Percentiles rank a stretch among this genome's conserved stretches.
These are phyloP conservation scores for Claviceps fusiformis DNA, from an alignment of 2,329 filamentous ascomycete species.

Conservation along the genomic window DNA sequence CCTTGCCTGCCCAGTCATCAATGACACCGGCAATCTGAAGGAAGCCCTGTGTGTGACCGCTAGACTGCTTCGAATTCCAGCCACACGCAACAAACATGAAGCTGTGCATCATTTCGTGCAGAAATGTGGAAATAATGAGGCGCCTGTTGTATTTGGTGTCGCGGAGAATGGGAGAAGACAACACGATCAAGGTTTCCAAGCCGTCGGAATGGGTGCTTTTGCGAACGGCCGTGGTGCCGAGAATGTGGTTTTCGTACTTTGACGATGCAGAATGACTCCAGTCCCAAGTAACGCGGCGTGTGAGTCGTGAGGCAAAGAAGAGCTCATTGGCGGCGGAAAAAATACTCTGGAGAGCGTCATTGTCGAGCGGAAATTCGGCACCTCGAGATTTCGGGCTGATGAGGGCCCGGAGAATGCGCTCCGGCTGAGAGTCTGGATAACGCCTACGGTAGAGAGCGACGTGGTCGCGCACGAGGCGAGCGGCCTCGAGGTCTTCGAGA, in stretches of 20 bases:
- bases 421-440: conserved; percentile 36
- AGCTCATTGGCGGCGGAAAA: conserved; percentile 48
- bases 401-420: conserved; percentile 43
- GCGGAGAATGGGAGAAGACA: conserved; percentile 45
- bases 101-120: conserved; percentile 55
- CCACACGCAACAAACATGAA: conserved; percentile 52
- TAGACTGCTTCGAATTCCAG: conserved; percentile 38
- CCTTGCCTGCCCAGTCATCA: conserved; percentile 45
- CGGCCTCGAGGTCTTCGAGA: conserved; percentile 29
- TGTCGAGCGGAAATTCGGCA: conserved; percentile 39
- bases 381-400: conserved; percentile 35
- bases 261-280: conserved; percentile 40
- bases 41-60: conserved; percentile 49
- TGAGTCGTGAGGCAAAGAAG: conserved; percentile 45
- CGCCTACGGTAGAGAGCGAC: conserved; percentile 30
- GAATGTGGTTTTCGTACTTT: conserved; percentile 40
- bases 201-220: conserved; percentile 30
- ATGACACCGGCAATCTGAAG: conserved; percentile 44
- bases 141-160: conserved; percentile 42
- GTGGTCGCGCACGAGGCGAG: conserved; percentile 33
- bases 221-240: conserved; percentile 49
- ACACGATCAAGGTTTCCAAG: conserved; percentile 48
- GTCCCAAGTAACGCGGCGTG: conserved; percentile 46
- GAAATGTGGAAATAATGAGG: conserved; percentile 48
- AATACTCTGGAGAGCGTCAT: conserved; percentile 42